Evolutionary conservation across 192 early-diverging fungal species (phyloP).

Genomic region (Backusella psychrophila): DNA sequence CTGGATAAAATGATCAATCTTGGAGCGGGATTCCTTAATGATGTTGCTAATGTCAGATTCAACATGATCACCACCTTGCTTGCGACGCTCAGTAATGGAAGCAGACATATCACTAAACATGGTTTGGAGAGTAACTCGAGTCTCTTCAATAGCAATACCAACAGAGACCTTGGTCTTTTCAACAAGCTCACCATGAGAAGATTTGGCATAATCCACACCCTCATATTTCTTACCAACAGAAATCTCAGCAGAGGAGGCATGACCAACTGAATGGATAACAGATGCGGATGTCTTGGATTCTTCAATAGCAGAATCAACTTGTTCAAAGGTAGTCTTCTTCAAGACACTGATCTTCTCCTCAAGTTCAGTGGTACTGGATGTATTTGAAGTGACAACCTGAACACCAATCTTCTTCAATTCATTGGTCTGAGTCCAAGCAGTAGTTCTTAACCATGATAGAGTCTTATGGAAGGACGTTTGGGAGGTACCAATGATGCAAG

Average conservation of each 20-base stretch:
- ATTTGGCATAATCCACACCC: constrained; percentile 6
- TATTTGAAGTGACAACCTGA: neutral
- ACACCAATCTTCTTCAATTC: constrained; percentile 11
- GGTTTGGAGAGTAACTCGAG: neutral
- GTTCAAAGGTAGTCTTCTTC: neutral
- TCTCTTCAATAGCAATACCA: constrained; percentile 10
- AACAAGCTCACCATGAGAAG: neutral
- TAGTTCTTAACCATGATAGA: constrained; percentile 11
- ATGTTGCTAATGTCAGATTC: constrained; percentile 8
- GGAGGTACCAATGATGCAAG: neutral
- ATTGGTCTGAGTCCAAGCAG: neutral
- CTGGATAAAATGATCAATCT: neutral
- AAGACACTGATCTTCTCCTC: neutral
- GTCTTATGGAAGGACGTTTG: constrained; percentile 8
- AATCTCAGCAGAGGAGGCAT: neutral
- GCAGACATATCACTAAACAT: constrained; percentile 6
- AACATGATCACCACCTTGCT: constrained; percentile 16
- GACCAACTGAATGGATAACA: neutral
- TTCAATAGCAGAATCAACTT: neutral
- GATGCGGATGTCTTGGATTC: neutral
- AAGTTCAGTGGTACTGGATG: neutral
- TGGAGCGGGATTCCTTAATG: constrained; percentile 3
- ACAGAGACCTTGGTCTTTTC: constrained; percentile 9
- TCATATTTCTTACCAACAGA: constrained; percentile 8
- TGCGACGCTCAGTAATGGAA: neutral